Base-by-base conservation (phyloP, 2,329 filamentous ascomycete genomes). In the Fusarium nematophilum region DNA sequence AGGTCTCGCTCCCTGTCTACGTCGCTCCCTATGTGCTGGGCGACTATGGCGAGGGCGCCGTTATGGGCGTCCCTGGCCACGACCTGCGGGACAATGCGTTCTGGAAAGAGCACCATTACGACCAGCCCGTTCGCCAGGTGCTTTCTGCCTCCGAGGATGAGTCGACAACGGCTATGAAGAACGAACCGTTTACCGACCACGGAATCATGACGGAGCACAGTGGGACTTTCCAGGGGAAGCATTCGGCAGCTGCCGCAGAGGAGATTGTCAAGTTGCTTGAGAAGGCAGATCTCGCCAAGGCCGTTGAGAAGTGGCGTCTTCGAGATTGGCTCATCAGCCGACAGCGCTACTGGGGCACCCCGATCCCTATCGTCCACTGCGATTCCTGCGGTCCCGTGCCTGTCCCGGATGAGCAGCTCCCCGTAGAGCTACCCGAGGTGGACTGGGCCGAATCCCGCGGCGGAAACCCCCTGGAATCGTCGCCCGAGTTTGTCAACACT, bases 41-140 rank as follows among this genome's bases (percentile, higher is more conserved):
- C 21, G 90, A 93, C 69, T 95, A 96, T 65, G 92, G 92, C 13
- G 90, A 93, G 64, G 92, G 92, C 1, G 92, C 92, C 9, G 90
- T 96, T 2, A 96, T 97, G 92, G 93, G 93, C 36, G 93, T 96
- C 7, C 93, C 93, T 0, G 93, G 88, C 2, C 93, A 97, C 70
- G 93, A 97, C 73, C 71, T 82, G 5, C 84, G 92, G 46, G 93
- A 97, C 66, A 81, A 90, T 73, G 84, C 85, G 2, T 97, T 96
- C 72, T 96, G 92, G 90, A 86, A 83, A 65, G 80, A 87, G 53
- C 92, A 96, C 62, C 79, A 83, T 25, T 79, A 81, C 6, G 79
- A 83, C 4, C 78, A 85, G 38, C 84, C 86, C 3, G 81, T 93
- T 25, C 80, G 85, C 3, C 76, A 86, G 37, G 91, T 93, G 1